phyloP scores from a whole-genome alignment of 2,329 filamentous ascomycete species.

The Iodosphaeria phyllophila region DNA sequence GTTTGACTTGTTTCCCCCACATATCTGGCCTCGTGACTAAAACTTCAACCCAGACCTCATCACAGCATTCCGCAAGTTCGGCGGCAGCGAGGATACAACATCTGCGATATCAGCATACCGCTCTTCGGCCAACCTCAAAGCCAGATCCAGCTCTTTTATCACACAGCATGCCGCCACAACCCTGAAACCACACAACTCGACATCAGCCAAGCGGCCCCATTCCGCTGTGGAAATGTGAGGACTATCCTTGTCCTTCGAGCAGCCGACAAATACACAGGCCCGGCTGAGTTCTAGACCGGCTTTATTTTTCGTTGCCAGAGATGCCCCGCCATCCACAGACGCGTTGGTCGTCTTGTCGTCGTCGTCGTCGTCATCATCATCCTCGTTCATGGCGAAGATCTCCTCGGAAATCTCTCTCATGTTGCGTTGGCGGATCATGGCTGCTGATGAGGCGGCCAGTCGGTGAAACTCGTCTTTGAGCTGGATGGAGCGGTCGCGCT shows the following conservation, averaged over 20 bases:
- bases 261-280: conserved; percentile 11
- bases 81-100: too few species aligned
- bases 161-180: conserved; percentile 13
- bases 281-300: conserved; percentile 13
- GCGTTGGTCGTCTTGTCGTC: conserved; percentile 2
- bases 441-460: conserved; percentile 21
- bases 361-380: conserved; percentile 2
- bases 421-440: conserved; percentile 15
- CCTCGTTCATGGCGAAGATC: conserved; percentile 3
- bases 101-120: too few species aligned
- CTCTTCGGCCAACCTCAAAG: conserved; percentile 5
- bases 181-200: conserved; percentile 14
- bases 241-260: conserved; percentile 1
- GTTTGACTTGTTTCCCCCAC: too few species aligned
- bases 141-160: conserved; percentile 11
- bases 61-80: too few species aligned
- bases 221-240: too few species aligned
- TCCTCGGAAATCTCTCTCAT: too few species aligned
- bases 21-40: too few species aligned
- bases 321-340: conserved; percentile 1
- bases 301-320: too few species aligned
- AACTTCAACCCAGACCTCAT: too few species aligned
- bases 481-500: conserved; percentile 30
- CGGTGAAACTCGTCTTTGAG: conserved; percentile 32
- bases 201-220: too few species aligned